Base-by-base conservation (phyloP, 768 basidiomycete species). In the Pleurotus giganteus region DNA sequence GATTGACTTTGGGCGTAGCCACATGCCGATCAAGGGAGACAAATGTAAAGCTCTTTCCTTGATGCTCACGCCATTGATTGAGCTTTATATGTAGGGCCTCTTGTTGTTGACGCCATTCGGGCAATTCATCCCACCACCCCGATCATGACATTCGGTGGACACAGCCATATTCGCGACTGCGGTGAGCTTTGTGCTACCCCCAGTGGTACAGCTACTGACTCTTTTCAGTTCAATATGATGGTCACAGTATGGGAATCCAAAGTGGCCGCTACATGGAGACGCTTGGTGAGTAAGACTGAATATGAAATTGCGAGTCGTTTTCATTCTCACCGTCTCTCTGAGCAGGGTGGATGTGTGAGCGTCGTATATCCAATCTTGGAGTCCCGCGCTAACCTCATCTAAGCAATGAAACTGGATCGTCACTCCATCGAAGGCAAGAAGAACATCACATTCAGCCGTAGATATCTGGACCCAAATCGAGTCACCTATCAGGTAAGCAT, bases 251-350 rank as follows among this genome's bases (percentile, higher is more conserved):
- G 74, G 75, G 85, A 1, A 65, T 94, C 56, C 89, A 92, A 62
- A 87, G 89, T 58, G 89, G 94, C 15, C 75, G 91, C 23, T 95
- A 94, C 65, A 89, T 95, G 86, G 94, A 97, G 70, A 96, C 93
- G 5, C 73, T 94, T 51, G 92, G 90, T 87, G 44, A 7, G 79
- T 64, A 50, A 13, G 8, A 21, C 19, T 6, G 8, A 47, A 9
- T 32, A 19, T 28, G 31, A 23, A 5, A 21, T 2, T 17, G 37
- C 55, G 39, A 13, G 19, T 56, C 41, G 58, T 3, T 37, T 34
- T 41, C 15, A 27, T 39, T 2, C 45, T 13, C 49, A 17, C 39
- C 39, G 39, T 26, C 21, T 29, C 67, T 69, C 32, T 42, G 19
- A n/a, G 29, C 24, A 77, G 75, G 86, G 6, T 91, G 84, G 82